These are phyloP conservation scores for Colletotrichum eremochloae DNA, from an alignment of 2,329 filamentous ascomycete genomes.

Conservation along the genomic window DNA sequence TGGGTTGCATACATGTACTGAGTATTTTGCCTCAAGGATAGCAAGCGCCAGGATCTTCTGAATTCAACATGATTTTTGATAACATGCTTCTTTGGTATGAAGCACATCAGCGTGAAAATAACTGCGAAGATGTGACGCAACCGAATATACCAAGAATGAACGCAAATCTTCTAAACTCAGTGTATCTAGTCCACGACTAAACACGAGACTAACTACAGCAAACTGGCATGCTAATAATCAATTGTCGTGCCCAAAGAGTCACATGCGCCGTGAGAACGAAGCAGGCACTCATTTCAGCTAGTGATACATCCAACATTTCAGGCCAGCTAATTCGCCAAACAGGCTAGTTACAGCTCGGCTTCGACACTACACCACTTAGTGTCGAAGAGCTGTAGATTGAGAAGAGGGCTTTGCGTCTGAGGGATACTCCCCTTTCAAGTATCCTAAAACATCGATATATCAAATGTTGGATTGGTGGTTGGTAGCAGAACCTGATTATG, in stretches of 20 bases:
- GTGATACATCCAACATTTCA: background rate
- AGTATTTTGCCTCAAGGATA: no score
- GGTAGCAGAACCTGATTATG: background rate
- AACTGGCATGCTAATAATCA: no score
- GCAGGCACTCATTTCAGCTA: background rate
- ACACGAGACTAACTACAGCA: no score
- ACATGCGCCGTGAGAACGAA: background rate
- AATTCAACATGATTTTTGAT: no score
- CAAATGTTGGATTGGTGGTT: background rate
- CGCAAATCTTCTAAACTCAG: background rate
- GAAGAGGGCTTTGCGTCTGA: background rate
- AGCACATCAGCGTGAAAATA: background rate
- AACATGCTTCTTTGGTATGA: no score
- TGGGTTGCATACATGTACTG: background rate
- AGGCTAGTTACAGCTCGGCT: background rate
- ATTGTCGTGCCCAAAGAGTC: background rate
- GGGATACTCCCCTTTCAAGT: background rate
- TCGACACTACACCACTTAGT: background rate
- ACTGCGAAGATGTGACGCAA: rapidly evolving
- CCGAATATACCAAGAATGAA: background rate
- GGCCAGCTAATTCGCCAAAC: background rate
- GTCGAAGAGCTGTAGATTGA: rapidly evolving
- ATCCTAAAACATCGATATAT: background rate
- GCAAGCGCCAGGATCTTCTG: no score
- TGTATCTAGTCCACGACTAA: background rate